Evolutionary conservation across 139 green algal genomes (phyloP), one percentile per base, ranked within the genome.

Genomic region (Coelastrella sp.): DNA sequence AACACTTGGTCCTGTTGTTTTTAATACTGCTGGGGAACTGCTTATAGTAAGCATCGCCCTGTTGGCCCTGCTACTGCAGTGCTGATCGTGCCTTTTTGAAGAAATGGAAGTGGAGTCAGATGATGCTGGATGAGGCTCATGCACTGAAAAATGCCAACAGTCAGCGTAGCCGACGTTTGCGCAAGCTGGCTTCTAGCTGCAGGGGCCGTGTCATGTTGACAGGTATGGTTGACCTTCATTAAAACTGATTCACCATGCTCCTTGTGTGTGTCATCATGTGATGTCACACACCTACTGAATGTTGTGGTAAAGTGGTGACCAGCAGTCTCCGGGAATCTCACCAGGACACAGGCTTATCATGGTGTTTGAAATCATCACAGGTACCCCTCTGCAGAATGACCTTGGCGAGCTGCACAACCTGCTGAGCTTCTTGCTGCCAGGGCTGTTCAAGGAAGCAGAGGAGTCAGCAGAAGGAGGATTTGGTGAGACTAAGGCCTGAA

Each of bases 371-470:
- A n/a, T n/a, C n/a, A n/a, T n/a, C n/a, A n/a, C 87, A 89, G 95
- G 96, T 75, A 99, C 96, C 1, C 96, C 96, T 2, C 92, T 99
- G 30, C 96, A 99, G 82, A 99, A 99, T 86, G 91, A 97, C 87
- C 89, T 96, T 63, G 57, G 79, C 30, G 96, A 99, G 92, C 94
- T 99, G 83, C 91, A 95, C 81, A 93, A 93, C 63, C 90, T 99
- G 81, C 91, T 99, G 67, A 83, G 90, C 51, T 98, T 99, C 84
- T 89, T 98, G 64, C 89, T 98, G 90, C 96, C 96, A 4, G 84
- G 87, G 27, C 86, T 98, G 23, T 96, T 97, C 87, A 85, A 89
- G 48, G 79, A 91, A 27, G 81, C 86, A 0, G 87, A 92, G 5
- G 74, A 81, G 51, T 53, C 51, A 8, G 74, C 19, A 4, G 74